phyloP scores from a whole-genome alignment of 805 yeast species.

The Candida ponderosae region DNA sequence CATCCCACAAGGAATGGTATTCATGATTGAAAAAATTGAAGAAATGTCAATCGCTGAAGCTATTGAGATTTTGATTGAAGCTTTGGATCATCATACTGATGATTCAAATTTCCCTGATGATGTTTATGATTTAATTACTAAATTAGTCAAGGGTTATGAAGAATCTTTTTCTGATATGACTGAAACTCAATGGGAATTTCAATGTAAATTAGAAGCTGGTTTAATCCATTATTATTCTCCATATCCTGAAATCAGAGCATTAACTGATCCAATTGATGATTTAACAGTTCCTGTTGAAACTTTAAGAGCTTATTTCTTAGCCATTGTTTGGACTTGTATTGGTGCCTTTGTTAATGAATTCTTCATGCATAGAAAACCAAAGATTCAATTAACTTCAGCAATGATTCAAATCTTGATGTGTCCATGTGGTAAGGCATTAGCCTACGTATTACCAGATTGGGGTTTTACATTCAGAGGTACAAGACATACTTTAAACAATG shows the following conservation, averaged over 20 bases:
- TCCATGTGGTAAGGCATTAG: conserved; percentile 37
- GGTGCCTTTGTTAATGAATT: conserved; percentile 51
- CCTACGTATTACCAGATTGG: conserved; percentile 36
- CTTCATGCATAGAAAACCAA: conserved; percentile 47
- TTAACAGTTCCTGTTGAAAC: conserved; percentile 41
- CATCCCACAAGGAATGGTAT: conserved; percentile 17
- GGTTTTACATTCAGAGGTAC: conserved; percentile 31
- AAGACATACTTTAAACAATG: conserved; percentile 43
- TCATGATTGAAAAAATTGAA: conserved; percentile 33
- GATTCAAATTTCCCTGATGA: conserved; percentile 39
- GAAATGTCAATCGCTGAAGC: conserved; percentile 30
- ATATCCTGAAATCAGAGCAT: conserved; percentile 61
- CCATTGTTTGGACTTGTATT: conserved; percentile 38
- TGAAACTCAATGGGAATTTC: conserved; percentile 7
- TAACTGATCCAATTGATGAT: conserved; percentile 46
- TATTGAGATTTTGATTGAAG: conserved; percentile 24
- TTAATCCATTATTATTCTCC: conserved; percentile 41
- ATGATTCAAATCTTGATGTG: conserved; percentile 39
- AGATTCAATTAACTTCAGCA: conserved; percentile 34
- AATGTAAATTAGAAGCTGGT: conserved; percentile 25
- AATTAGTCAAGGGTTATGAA: conserved; percentile 19
- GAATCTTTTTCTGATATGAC: conserved; percentile 10
- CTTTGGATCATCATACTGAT: conserved; percentile 32
- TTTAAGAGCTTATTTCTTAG: conserved; percentile 30
- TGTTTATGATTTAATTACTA: conserved; percentile 27